These are phyloP conservation scores for Verticillium nonalfalfae DNA, from an alignment of 2,329 filamentous ascomycete genomes.

Conservation along the genomic window DNA sequence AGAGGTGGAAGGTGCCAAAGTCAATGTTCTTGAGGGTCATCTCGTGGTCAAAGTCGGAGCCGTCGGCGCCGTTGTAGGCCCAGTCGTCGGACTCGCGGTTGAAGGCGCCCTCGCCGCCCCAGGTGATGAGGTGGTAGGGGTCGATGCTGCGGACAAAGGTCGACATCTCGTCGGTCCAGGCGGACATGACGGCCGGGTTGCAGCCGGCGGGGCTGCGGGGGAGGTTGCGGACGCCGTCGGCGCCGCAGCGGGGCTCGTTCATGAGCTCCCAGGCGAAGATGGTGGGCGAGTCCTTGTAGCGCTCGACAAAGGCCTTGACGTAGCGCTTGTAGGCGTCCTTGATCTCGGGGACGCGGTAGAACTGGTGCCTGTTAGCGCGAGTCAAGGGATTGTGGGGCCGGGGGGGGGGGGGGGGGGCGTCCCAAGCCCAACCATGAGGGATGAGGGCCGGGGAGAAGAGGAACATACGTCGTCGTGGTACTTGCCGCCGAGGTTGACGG, in stretches of 20 bases:
- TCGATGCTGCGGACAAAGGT: constrained; percentile 48
- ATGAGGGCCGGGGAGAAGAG: too few relatives aligned
- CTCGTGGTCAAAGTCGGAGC: constrained; percentile 47
- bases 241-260: constrained; percentile 52
- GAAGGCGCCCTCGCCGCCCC: constrained; percentile 54
- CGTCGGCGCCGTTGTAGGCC: constrained; percentile 40
- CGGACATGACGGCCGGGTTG: constrained; percentile 32
- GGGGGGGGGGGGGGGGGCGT: not conserved
- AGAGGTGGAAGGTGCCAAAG: constrained; percentile 49
- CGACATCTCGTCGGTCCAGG: constrained; percentile 48
- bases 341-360: constrained; percentile 42
- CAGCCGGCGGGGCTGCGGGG: constrained; percentile 29
- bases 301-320: constrained; percentile 51
- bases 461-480: constrained; percentile 38
- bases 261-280: constrained; percentile 64
- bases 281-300: constrained; percentile 52
- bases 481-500: constrained; percentile 38
- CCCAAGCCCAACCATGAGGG: not conserved
- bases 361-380: constrained; percentile 20
- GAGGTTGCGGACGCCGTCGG: constrained; percentile 36
- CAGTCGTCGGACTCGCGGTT: constrained; percentile 34
- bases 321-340: constrained; percentile 51
- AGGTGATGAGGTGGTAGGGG: constrained; percentile 45
- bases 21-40: constrained; percentile 40
- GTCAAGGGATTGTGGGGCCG: not conserved